Percentiles rank a stretch among this genome's conserved stretches.
These are phyloP conservation scores for Calophaca sinica DNA, from an alignment of 306 rosid genomes.

Conservation along the genomic window DNA sequence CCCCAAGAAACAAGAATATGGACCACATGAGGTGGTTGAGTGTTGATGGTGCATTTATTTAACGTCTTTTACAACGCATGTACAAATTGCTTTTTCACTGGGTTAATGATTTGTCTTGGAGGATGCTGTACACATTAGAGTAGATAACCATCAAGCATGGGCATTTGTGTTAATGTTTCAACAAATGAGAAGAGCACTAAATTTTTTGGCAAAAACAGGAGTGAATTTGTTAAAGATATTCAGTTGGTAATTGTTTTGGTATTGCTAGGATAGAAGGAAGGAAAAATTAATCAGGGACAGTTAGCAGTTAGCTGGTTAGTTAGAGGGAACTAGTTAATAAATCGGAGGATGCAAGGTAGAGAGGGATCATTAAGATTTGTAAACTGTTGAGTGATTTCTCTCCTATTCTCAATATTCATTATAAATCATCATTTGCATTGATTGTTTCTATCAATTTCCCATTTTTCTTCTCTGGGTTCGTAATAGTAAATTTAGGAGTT, in stretches of 20 bases:
- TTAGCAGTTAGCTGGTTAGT: neutral
- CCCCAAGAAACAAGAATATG: conserved; percentile 6
- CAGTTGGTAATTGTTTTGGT: neutral
- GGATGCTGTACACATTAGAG: conserved; percentile 22
- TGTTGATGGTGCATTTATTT: conserved; percentile 7
- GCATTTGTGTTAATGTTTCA: conserved; percentile 14
- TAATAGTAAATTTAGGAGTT: neutral
- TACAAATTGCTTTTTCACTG: neutral
- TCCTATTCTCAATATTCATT: conserved; percentile 18
- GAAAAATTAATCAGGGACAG: neutral
- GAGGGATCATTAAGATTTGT: conserved; percentile 2
- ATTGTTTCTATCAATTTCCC: neutral
- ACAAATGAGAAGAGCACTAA: neutral
- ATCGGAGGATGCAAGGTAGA: conserved; percentile 12
- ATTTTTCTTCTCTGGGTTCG: neutral
- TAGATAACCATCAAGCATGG: conserved; percentile 16
- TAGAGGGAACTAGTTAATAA: neutral
- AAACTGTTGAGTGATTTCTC: neutral
- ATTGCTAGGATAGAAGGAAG: neutral
- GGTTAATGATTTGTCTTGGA: conserved; percentile 9
- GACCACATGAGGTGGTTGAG: neutral
- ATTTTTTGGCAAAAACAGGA: neutral
- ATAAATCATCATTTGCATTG: neutral
- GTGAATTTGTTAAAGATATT: neutral
- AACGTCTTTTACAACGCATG: neutral